Base-by-base conservation (phyloP, 306 rosid species). In the Leucaena leucocephala region DNA sequence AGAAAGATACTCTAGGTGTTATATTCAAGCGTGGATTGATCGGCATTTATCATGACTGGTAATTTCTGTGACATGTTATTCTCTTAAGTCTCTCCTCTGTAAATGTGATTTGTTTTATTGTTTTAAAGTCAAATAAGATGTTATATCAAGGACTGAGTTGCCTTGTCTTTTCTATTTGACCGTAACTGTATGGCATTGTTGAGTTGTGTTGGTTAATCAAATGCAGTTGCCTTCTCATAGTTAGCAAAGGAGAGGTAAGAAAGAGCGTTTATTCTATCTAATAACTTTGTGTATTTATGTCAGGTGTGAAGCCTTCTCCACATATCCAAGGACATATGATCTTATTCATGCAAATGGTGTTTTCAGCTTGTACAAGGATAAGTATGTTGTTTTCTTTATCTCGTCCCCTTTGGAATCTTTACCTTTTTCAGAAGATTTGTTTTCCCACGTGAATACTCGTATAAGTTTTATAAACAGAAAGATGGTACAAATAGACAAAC, bases 271-370 rank as follows among this genome's bases (percentile, higher is more conserved):
- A 8, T 22, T 58, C 36, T 19, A 55, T 55, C 62, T 27, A 22
- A 58, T 11, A 27, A 58, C 6, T 58, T 57, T 9, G 7, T 27
- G 16, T 11, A 11, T 58, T 27, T 75, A 63, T 74, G 10, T 67
- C 88, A 93, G 97, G 97, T 91, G 97, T 74, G 97, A 93, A 80
- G 94, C 88, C 65, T 93, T 91, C 84, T 93, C 98, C 64, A 91
- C 98, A 22, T 93, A 93, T 89, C 98, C 97, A n/a, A 86, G 98
- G 83, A 91, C 98, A 12, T 93, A 91, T 68, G 97, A 91, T 82
- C 93, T 91, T 64, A 93, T 93, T 80, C 98, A 93, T 76, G 94
- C 97, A 57, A 82, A 88, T 84, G 92, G 87, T 44, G 50, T 93
- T 76, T 93, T 93, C 91, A 88, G 89, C 91, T 79, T 91, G 80